Base-by-base conservation (phyloP, 805 yeast genomes). In the Spathaspora hagerdaliae region DNA sequence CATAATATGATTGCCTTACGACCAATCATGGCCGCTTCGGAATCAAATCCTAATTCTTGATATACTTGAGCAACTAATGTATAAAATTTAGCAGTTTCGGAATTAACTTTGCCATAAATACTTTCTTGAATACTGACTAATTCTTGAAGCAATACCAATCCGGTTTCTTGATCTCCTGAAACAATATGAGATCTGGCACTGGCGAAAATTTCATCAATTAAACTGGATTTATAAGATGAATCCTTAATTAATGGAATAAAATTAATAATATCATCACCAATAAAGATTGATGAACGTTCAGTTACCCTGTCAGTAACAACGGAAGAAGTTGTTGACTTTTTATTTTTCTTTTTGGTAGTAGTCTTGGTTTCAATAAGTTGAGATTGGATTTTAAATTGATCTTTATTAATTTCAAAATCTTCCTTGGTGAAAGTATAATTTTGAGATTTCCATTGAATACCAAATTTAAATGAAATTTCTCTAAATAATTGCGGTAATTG, bases 181-280 rank as follows among this genome's bases (percentile, higher is more conserved):
- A 72, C 58, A 19, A 52, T 40, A 52, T 68, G 67, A 26, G 64
- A 51, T 46, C 72, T 65, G 43, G 89, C 91, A 55, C 82, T 78
- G 37, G 79, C 82, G 74, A 81, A 82, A 35, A 90, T 78, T 55
- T 90, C 94, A 46, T 86, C 89, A 44, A 87, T 83, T 19, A 86
- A 67, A 12, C 78, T 60, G 19, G 95, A 80, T 55, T 77, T 78
- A 60, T 78, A 84, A 37, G 81, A 71, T 0, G 96, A 75, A 49
- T 82, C 83, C 64, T 87, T 87, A 51, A 87, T 72, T n/a, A 81
- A 63, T 32, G 98, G 97, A 36, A 81, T 80, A 45, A 94, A 71
- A 27, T 82, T 72, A 26, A 81, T 56, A 41, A 92, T 74, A 60
- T 90, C 96, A 14, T 74, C 79, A 13, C 81, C 69, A 15, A 72